Evolutionary conservation across 2,329 filamentous ascomycete genomes (phyloP).

Genomic region (Xenosphaeropsis pyriputrescens): DNA sequence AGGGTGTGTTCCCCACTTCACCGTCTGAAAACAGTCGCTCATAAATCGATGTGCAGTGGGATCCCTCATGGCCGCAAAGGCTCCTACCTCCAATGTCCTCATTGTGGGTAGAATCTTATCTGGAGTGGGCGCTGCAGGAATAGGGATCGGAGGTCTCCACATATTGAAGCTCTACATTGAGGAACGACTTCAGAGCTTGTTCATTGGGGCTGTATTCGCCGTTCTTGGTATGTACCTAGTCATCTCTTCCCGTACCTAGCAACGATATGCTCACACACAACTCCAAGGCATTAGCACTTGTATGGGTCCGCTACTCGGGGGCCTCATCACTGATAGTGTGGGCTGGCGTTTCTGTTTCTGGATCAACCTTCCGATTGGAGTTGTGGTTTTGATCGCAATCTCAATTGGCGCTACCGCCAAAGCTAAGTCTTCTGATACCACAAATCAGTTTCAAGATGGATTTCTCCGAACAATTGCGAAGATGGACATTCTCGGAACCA

Average conservation of each 20-base stretch:
- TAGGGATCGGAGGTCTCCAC: neutral
- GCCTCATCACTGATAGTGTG: conserved; percentile 43
- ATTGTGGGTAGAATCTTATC: neutral
- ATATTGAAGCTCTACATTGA: neutral
- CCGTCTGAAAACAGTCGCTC: neutral
- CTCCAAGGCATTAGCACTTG: conserved; percentile 38
- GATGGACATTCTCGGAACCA: neutral
- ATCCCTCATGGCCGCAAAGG: neutral
- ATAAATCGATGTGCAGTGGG: neutral
- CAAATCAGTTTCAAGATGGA: neutral
- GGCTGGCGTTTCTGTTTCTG: conserved; percentile 41
- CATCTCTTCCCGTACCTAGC: too few species aligned
- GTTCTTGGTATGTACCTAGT: conserved; percentile 14
- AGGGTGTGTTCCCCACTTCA: neutral
- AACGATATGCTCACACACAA: too few species aligned
- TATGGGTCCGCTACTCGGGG: conserved; percentile 44
- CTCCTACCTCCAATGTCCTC: neutral
- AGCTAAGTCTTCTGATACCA: conserved; percentile 1
- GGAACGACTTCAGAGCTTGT: conserved; percentile 26
- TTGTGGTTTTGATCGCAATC: conserved; percentile 19
- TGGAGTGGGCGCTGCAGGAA: neutral
- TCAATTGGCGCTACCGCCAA: conserved; percentile 18
- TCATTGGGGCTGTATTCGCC: conserved; percentile 25
- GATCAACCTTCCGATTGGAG: conserved; percentile 31
- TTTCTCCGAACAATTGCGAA: conserved; percentile 4